Evolutionary conservation across 2,329 filamentous ascomycete genomes (phyloP), one percentile per base, ranked within the genome.

Genomic region (Colletotrichum sp.): DNA sequence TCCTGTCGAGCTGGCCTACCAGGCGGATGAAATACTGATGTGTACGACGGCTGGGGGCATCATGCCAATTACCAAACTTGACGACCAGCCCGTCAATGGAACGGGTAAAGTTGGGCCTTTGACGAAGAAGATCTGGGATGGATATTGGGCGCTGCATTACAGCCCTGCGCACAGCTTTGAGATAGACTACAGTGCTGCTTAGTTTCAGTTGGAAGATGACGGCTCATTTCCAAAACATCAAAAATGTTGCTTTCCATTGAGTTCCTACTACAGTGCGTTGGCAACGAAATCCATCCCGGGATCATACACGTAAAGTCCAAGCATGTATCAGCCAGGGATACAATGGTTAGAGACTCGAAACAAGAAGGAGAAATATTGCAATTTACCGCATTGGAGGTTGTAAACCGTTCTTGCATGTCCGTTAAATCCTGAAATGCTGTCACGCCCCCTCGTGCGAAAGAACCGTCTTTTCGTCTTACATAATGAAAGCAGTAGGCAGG

Each of bases 21-120:
- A 85, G 10, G 80, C 82, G 1, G 88, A 90, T 75, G 89, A 90
- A 81, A 84, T 89, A 6, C 86, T 90, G 55, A 89, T 89, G 87
- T 89, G 85, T 77, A 90, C 88, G 0, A 90, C 89, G n/a, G 88
- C 89, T 0, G 88, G 88, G 4, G 89, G 89, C 0, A 85, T 90
- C 32, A 90, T 90, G 88, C 88, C 88, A 1, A 89, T 90, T 30
- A 89, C 86, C 0, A 76, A 72, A 1, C 80, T 90, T 5, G 89
- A 90, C 78, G 88, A 84, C 0, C 77, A 83, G 68, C 82, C 83
- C 0, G 81, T 90, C 39, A 44, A 44, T 0, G 83, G 82, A 6
- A 83, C 82, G 71, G 88, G 88, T 1, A 84, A 85, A 78, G 73
- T 89, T 44, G 88, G 89, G 0, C 83, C 85, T 2, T 80, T 90